Evolutionary conservation across 1,284 basidiomycete species (phyloP), one percentile per base, ranked within the genome.

Genomic region (Phellopilus nigrolimitatus): DNA sequence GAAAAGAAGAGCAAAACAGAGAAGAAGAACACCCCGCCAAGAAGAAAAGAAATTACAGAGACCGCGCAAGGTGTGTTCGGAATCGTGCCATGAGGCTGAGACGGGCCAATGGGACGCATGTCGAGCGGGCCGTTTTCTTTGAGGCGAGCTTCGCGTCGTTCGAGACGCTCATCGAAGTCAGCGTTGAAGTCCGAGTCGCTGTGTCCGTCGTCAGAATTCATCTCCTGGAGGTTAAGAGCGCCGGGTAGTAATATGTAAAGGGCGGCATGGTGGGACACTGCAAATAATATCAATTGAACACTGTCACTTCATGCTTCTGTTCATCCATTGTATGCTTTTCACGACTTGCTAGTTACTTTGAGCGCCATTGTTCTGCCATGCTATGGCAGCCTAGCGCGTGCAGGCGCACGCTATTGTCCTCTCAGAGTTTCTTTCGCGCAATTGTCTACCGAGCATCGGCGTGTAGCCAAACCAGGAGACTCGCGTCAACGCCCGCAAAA

Each of bases 1-100:
- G 28, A 65, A 59, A 8, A 71, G 55, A 62, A 80, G 79, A 21
- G 74, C 72, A 6, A 73, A 57, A 28, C 70, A 1, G 85, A 86
- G 24, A 82, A 62, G 15, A 74, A 67, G 65, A 86, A 90, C 12
- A 75, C 47, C 25, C 68, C 62, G 10, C 91, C 91, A 7, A 95
- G 77, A 10, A 82, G 57, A 61, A 91, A 90, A 2, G 91, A 82
- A 57, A 93, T 82, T 22, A 78, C 71, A 0, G 86, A 80, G 0
- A 78, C 83, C 4, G 78, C 76, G 27, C 93, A 71, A 1, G 89
- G 88, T 9, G 92, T 92, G 64, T 95, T 94, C 12, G 92, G 89
- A 37, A 94, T 81, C 51, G 71, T 74, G 49, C 82, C 84, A 38
- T 75, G 72, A 25, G 78, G 73, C 50, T 68, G 60, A 27, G 60